Evolutionary conservation across 257 asterid species (phyloP).

Genomic region (Jacaranda mimosifolia): DNA sequence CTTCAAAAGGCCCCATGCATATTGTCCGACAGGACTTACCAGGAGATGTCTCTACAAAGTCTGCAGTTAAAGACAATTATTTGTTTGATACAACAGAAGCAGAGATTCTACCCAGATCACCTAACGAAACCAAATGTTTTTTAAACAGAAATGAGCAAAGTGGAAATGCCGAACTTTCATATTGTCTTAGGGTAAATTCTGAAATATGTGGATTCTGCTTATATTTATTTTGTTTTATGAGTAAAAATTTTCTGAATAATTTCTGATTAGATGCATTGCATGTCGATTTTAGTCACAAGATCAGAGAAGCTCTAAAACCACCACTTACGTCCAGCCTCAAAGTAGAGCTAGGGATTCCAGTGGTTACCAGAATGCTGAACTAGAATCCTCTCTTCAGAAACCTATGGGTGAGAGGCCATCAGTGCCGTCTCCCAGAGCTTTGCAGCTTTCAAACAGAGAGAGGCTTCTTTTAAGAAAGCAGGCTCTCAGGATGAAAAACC

Average conservation of each 20-base stretch:
- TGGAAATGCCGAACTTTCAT: slow-evolving; percentile 33
- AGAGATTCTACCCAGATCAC: slow-evolving; percentile 42
- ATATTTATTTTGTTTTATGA: slow-evolving; percentile 8
- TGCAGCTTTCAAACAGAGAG: slow-evolving; percentile 85
- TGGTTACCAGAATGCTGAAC: slow-evolving; percentile 40
- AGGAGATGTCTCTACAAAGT: slow-evolving; percentile 32
- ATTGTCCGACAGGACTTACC: slow-evolving; percentile 35
- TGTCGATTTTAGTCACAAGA: slow-evolving; percentile 45
- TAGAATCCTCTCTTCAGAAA: slow-evolving; percentile 43
- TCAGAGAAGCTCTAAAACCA: slow-evolving; percentile 44
- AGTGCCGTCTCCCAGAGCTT: slow-evolving; percentile 42
- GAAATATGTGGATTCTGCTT: background rate
- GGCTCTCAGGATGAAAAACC: slow-evolving; percentile 73
- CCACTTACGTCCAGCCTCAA: slow-evolving; percentile 32
- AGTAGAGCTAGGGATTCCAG: slow-evolving; percentile 29
- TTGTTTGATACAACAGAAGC: slow-evolving; percentile 41
- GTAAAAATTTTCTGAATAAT: slow-evolving; percentile 12
- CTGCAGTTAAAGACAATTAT: slow-evolving; percentile 37
- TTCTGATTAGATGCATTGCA: slow-evolving; percentile 32
- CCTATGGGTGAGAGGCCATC: slow-evolving; percentile 37
- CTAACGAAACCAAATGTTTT: slow-evolving; percentile 37
- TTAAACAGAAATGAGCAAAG: slow-evolving; percentile 36
- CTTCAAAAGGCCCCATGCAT: slow-evolving; percentile 35
- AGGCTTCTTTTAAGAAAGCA: slow-evolving; percentile 88
- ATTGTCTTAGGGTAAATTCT: slow-evolving; percentile 45